A percentile compares a stretch with the other conserved stretches of the same genome.
phyloP scores from a whole-genome alignment of 345 rosid species.

The Acer saccharum region DNA sequence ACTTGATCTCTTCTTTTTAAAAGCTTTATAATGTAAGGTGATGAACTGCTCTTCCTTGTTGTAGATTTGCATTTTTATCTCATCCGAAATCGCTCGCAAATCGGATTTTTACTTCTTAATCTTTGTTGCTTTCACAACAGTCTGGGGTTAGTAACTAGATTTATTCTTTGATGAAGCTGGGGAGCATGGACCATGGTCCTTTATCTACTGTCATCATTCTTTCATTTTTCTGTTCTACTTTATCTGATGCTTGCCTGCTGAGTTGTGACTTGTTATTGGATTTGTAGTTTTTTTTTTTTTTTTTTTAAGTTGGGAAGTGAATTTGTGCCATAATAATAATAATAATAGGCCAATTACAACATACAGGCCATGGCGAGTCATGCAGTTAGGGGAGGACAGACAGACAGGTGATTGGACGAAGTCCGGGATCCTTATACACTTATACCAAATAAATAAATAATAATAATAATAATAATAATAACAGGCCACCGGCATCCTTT shows the following conservation, averaged over 20 bases:
- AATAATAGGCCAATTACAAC: too few relatives aligned
- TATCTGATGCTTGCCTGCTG: not conserved
- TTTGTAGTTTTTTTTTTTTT: not conserved
- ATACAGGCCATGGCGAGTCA: too few relatives aligned
- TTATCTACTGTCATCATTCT: not conserved
- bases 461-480: not conserved
- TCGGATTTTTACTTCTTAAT: too few relatives aligned
- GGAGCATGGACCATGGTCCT: not conserved
- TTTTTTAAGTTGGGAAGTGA: not conserved
- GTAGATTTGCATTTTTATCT: too few relatives aligned
- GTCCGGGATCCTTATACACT: too few relatives aligned
- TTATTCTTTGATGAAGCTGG: not conserved
- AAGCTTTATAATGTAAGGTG: not conserved
- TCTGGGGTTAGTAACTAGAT: not conserved
- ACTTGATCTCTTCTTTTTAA: not conserved
- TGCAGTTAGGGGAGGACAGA: too few relatives aligned
- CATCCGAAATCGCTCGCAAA: too few relatives aligned
- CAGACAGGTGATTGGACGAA: too few relatives aligned
- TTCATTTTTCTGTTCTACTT: not conserved
- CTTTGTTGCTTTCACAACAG: not conserved
- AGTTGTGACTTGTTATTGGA: not conserved
- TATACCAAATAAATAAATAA: too few relatives aligned
- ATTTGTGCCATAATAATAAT: not conserved
- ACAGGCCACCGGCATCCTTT: not conserved
- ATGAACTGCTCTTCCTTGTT: not conserved